phyloP scores from a whole-genome alignment of 345 rosid genomes.

The Corymbia maculata region DNA sequence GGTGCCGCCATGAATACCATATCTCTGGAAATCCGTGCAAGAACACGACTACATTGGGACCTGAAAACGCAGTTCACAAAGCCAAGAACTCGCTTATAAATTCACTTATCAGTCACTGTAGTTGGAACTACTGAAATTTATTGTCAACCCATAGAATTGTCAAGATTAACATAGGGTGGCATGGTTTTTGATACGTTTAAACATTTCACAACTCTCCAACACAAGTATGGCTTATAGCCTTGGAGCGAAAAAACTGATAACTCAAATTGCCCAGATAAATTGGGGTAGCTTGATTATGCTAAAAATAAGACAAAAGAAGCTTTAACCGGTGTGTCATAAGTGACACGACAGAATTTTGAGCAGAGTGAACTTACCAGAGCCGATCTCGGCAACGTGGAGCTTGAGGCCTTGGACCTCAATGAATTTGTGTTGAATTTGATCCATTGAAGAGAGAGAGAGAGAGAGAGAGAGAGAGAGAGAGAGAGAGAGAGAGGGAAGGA shows the following conservation, averaged over 20 bases:
- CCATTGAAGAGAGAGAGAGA: constrained; percentile 6
- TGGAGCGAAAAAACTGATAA: not conserved
- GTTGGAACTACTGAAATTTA: not conserved
- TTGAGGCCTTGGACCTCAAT: constrained; percentile 14
- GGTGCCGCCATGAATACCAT: constrained; percentile 56
- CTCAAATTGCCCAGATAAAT: not conserved
- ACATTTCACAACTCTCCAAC: not conserved
- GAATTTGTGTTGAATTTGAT: constrained; percentile 30
- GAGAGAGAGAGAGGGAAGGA: too few species aligned
- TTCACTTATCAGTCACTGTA: not conserved
- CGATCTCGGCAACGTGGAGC: constrained; percentile 36
- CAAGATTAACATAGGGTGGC: not conserved
- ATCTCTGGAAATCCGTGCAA: constrained; percentile 53
- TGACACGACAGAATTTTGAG: not conserved
- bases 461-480: not conserved
- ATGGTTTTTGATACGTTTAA: not conserved
- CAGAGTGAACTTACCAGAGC: constrained; percentile 10
- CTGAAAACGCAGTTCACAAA: not conserved
- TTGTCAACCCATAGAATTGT: not conserved
- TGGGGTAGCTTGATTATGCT: not conserved
- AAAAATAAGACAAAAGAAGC: not conserved
- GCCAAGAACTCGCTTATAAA: not conserved
- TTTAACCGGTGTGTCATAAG: not conserved
- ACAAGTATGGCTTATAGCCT: not conserved
- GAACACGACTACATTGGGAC: constrained; percentile 27